Conservation (phyloP, 495 filamentous ascomycete species). For the Amphirosellinia nigrospora region DNA sequence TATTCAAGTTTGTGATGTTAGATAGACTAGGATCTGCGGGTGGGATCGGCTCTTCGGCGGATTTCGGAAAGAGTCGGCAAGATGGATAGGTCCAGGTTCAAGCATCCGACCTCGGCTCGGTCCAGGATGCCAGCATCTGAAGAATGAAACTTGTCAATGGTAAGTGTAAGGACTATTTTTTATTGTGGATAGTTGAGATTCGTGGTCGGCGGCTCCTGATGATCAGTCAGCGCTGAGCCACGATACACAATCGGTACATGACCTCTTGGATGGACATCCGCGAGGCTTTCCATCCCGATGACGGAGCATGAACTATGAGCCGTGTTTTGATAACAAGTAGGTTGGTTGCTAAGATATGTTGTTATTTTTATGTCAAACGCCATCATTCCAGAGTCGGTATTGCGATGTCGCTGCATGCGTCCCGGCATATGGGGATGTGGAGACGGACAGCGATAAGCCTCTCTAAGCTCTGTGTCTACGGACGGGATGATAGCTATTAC, state of each 20-base stretch:
- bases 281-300: neutral
- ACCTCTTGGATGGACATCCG: neutral
- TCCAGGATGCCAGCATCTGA: neutral
- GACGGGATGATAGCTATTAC: neutral
- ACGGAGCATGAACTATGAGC: neutral
- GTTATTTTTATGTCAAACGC: neutral
- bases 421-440: neutral
- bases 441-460: neutral
- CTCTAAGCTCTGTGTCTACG: neutral
- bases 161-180: neutral
- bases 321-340: neutral
- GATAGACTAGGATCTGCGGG: neutral
- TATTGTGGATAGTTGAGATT: neutral
- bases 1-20: neutral
- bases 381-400: neutral
- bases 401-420: neutral
- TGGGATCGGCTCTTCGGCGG: constrained; percentile 18
- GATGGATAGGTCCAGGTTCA: neutral
- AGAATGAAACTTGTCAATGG: neutral
- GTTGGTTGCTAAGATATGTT: neutral
- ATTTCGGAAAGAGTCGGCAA: constrained; percentile 23
- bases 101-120: constrained; percentile 26
- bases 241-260: neutral
- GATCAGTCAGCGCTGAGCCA: neutral
- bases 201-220: neutral